phyloP scores from a whole-genome alignment of 2,329 filamentous ascomycete genomes.

The Fusarium sp. region DNA sequence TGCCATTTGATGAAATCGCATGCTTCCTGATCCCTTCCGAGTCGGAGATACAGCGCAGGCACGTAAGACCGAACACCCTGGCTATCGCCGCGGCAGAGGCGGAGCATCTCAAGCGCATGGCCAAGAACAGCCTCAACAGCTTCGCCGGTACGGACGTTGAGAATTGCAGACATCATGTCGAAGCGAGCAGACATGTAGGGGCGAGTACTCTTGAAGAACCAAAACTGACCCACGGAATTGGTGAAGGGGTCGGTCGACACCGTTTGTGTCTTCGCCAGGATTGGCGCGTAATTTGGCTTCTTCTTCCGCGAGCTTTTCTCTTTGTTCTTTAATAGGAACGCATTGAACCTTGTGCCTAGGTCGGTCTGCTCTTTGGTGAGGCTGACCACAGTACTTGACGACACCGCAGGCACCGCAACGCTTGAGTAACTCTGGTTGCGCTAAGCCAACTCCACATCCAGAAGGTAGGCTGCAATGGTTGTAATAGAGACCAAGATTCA shows the following conservation, averaged over 20 bases:
- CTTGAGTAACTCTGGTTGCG: conserved; percentile 1
- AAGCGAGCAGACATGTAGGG: conserved; percentile 14
- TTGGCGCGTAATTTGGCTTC: neutral
- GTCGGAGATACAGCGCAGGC: conserved; percentile 10
- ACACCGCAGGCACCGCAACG: conserved; percentile 3
- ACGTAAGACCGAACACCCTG: neutral
- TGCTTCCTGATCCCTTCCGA: conserved; percentile 12
- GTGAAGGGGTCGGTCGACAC: conserved; percentile 11
- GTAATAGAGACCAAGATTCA: conserved; percentile 19
- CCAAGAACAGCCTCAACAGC: neutral
- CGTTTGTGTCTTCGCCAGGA: neutral
- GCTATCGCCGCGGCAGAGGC: conserved; percentile 12
- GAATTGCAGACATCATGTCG: neutral
- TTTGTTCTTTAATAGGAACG: neutral
- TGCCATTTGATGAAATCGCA: conserved; percentile 30
- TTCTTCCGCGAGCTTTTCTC: neutral
- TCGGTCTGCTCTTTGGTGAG: conserved; percentile 11
- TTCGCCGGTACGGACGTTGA: conserved; percentile 15
- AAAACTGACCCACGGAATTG: neutral
- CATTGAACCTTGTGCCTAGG: conserved; percentile 13
- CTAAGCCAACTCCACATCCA: neutral
- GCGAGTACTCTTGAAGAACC: neutral
- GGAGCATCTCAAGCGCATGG: neutral
- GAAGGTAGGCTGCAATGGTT: conserved; percentile 1
- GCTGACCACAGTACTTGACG: conserved; percentile 16